Evolutionary conservation across 257 asterid genomes (phyloP).

Genomic region (Gentiana straminea): DNA sequence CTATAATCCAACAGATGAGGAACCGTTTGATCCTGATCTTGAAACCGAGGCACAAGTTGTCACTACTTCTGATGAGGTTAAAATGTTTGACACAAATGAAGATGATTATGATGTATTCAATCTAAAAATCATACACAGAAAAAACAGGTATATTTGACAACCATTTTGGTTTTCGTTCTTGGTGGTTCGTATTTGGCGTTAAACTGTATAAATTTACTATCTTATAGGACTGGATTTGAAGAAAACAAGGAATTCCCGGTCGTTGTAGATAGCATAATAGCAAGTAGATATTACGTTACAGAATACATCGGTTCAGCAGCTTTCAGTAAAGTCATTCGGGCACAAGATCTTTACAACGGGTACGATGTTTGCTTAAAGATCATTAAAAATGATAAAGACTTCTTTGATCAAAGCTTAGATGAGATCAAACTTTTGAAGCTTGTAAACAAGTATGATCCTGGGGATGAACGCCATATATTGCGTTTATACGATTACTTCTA

Average conservation of each 20-base stretch:
- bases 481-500: constrained; percentile 88
- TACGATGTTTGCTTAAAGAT: constrained; percentile 85
- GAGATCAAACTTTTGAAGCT: constrained; percentile 85
- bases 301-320: constrained; percentile 88
- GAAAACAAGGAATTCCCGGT: constrained; percentile 78
- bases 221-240: constrained; percentile 88
- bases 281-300: constrained; percentile 55
- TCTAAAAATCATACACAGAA: constrained; percentile 67
- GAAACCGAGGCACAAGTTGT: constrained; percentile 36
- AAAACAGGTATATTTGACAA: constrained; percentile 56
- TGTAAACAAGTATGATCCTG: constrained; percentile 82
- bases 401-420: constrained; percentile 84
- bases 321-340: constrained; percentile 86
- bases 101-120: constrained; percentile 64
- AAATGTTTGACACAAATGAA: constrained; percentile 34
- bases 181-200: constrained; percentile 39
- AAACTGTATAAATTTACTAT: constrained; percentile 38
- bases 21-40: constrained; percentile 24
- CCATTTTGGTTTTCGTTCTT: constrained; percentile 1
- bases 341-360: constrained; percentile 62
- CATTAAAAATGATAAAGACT: constrained; percentile 85
- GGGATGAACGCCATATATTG: constrained; percentile 64
- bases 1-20: constrained; percentile 21
- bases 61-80: constrained; percentile 37
- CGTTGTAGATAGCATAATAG: constrained; percentile 55